Evolutionary conservation across 352 stramenopile genomes (phyloP).

Genomic region (Globisporangium nagaii): DNA sequence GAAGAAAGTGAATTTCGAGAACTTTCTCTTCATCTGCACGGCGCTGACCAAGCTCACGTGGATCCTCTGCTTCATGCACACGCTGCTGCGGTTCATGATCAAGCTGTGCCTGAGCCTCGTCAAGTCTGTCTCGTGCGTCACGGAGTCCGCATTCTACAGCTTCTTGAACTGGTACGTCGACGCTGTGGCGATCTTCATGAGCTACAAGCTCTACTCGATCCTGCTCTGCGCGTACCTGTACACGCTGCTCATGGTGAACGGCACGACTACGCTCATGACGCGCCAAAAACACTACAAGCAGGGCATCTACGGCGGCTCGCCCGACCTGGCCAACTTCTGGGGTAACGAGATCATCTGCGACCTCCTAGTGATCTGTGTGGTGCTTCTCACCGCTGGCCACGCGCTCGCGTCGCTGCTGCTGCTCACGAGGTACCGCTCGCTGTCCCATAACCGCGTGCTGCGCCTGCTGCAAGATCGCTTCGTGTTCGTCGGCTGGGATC

Average conservation of each 20-base stretch:
- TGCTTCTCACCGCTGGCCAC: conserved; percentile 1
- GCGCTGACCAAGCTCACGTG: conserved; percentile 42
- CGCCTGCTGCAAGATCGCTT: conserved; percentile 27
- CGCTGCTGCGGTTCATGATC: conserved; percentile 17
- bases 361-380: conserved; percentile 6
- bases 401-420: neutral
- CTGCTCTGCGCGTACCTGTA: conserved; percentile 16
- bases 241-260: conserved; percentile 11
- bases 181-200: conserved; percentile 11
- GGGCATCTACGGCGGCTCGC: conserved; percentile 16
- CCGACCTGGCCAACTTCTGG: conserved; percentile 21
- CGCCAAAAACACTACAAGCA: conserved; percentile 3
- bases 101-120: conserved; percentile 20
- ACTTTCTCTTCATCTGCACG: conserved; percentile 45
- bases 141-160: conserved; percentile 16
- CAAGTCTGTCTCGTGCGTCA: conserved; percentile 33
- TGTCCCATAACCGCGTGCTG: conserved; percentile 23
- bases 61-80: conserved; percentile 47
- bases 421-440: neutral
- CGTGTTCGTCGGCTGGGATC: conserved; percentile 29
- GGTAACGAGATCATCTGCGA: conserved; percentile 22
- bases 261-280: conserved; percentile 20
- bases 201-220: conserved; percentile 30
- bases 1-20: conserved; percentile 33
- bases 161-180: conserved; percentile 6